Evolutionary conservation across 1,139 yeast genomes (phyloP).

Genomic region (Saccharomycopsis phalli): DNA sequence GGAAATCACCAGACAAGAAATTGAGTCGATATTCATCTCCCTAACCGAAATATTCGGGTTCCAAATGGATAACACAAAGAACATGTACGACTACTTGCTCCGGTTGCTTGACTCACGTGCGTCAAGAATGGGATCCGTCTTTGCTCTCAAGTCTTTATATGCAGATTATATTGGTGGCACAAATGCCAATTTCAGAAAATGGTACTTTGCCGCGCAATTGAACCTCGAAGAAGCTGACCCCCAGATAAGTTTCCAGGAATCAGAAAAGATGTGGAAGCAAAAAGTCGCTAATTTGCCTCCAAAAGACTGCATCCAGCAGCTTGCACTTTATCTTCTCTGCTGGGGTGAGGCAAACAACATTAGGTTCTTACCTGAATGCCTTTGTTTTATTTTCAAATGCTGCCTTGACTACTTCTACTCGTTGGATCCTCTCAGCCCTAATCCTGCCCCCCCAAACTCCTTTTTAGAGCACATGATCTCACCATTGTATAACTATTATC

Average conservation of each 20-base stretch:
- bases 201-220: constrained; percentile 68
- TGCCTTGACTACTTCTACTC: constrained; percentile 60
- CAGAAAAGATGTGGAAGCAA: constrained; percentile 40
- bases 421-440: constrained; percentile 2
- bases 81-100: constrained; percentile 58
- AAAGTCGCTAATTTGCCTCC: constrained; percentile 50
- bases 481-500: constrained; percentile 59
- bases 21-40: constrained; percentile 47
- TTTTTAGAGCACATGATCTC: constrained; percentile 65
- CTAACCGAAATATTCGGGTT: constrained; percentile 56
- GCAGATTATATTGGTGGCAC: constrained; percentile 69
- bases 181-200: constrained; percentile 57
- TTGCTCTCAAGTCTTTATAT: constrained; percentile 53
- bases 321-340: constrained; percentile 60
- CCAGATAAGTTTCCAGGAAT: constrained; percentile 27
- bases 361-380: constrained; percentile 77
- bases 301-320: constrained; percentile 50
- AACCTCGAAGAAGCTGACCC: constrained; percentile 52
- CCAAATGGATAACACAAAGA: constrained; percentile 51
- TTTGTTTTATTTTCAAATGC: constrained; percentile 73
- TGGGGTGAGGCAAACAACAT: constrained; percentile 91
- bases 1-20: constrained; percentile 38
- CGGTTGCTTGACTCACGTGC: constrained; percentile 60
- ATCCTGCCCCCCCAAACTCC: constrained; percentile 20
- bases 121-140: constrained; percentile 47